Evolutionary conservation across 768 basidiomycete genomes (phyloP).

Genomic region (Psilocybe tampanensis): DNA sequence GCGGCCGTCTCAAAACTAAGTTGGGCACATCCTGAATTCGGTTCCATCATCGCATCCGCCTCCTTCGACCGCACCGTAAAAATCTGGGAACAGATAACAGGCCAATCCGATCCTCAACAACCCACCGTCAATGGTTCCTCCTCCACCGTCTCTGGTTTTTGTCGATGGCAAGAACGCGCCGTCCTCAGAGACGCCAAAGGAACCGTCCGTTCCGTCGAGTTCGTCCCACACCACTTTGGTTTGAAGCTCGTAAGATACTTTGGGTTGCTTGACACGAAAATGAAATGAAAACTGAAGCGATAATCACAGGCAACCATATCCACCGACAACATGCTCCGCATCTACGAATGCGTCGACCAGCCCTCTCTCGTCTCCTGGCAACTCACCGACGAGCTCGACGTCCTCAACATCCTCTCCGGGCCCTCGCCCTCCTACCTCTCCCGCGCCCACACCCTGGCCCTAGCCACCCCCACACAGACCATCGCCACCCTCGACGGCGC

Average conservation of each 20-base stretch:
- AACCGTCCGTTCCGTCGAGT: constrained; percentile 84
- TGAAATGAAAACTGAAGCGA: neutral
- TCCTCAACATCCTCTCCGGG: constrained; percentile 52
- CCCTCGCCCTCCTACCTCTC: constrained; percentile 43
- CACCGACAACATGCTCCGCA: constrained; percentile 82
- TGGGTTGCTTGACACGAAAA: neutral
- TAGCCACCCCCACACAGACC: constrained; percentile 75
- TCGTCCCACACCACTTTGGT: constrained; percentile 85
- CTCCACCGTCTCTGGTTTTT: constrained; percentile 28
- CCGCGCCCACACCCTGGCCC: constrained; percentile 55
- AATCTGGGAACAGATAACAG: constrained; percentile 78
- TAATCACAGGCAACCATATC: constrained; percentile 83
- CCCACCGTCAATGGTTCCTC: constrained; percentile 24
- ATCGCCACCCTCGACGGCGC: constrained; percentile 55
- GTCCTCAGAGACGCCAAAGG: constrained; percentile 84
- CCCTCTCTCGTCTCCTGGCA: constrained; percentile 75
- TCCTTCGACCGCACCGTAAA: constrained; percentile 93
- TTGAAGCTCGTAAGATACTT: constrained; percentile 72
- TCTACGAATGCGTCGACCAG: constrained; percentile 90
- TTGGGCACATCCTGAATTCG: constrained; percentile 95
- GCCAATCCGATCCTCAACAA: constrained; percentile 30
- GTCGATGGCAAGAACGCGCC: constrained; percentile 75
- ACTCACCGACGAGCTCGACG: constrained; percentile 76
- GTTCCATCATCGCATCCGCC: constrained; percentile 81
- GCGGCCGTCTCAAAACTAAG: constrained; percentile 81